Evolutionary conservation across 768 basidiomycete genomes (phyloP).

Genomic region (Hebeloma cylindrosporum): DNA sequence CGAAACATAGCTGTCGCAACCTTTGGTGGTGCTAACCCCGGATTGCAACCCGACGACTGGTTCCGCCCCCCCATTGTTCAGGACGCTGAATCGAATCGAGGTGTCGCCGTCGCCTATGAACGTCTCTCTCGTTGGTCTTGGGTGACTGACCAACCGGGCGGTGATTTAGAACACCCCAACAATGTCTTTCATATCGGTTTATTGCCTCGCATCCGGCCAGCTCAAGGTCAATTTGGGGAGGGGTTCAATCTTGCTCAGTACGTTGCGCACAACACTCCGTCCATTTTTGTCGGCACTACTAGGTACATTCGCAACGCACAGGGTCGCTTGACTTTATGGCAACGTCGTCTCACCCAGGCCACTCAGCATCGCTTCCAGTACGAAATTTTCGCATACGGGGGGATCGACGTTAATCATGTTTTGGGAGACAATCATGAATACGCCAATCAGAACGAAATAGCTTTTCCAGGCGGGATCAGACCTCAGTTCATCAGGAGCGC

Average conservation of each 20-base stretch:
- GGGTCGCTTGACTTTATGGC: neutral
- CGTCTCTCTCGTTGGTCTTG: too few species aligned
- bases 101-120: too few species aligned
- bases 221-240: too few species aligned
- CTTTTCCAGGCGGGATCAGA: neutral
- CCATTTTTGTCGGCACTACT: constrained; percentile 3
- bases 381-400: constrained; percentile 2
- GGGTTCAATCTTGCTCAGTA: neutral
- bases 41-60: too few species aligned
- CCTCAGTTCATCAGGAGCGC: neutral
- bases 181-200: too few species aligned
- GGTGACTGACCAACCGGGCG: too few species aligned
- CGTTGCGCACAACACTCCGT: neutral
- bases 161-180: too few species aligned
- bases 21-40: too few species aligned
- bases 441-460: neutral
- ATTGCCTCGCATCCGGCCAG: too few species aligned
- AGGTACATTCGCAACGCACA: neutral
- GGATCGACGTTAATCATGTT: constrained; percentile 1
- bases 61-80: too few species aligned
- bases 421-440: neutral
- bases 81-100: too few species aligned
- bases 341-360: neutral
- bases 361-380: neutral
- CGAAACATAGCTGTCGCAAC: too few species aligned